These are phyloP conservation scores for Punica granatum DNA, from an alignment of 345 rosid genomes.

Conservation along the genomic window DNA sequence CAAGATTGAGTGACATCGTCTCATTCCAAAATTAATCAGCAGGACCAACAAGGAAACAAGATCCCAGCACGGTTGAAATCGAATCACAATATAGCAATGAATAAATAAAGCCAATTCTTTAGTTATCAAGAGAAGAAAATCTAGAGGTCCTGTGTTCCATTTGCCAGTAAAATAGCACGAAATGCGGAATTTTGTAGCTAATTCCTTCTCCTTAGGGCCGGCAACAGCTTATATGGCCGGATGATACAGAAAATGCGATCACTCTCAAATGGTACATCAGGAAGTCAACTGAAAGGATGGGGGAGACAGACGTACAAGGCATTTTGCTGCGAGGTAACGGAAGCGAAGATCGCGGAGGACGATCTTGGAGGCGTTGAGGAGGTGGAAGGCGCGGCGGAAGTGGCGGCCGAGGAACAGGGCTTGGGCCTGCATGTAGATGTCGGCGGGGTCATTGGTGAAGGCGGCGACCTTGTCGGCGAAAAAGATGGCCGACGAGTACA, in stretches of 20 bases:
- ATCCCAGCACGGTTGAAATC: neutral
- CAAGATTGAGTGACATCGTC: no score
- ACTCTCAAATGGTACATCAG: neutral
- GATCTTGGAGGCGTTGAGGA: slow-evolving; percentile 80
- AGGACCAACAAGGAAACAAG: neutral
- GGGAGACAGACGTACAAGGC: slow-evolving; percentile 44
- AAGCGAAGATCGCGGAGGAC: slow-evolving; percentile 94
- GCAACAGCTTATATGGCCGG: no score
- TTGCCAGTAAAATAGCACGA: neutral
- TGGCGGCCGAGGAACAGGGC: slow-evolving; percentile 93
- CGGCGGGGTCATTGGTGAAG: slow-evolving; percentile 73
- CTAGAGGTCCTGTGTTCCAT: neutral
- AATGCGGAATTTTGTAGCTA: neutral
- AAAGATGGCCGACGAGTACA: slow-evolving; percentile 94
- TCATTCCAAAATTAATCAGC: neutral
- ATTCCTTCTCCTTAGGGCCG: neutral
- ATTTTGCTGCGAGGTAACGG: slow-evolving; percentile 95
- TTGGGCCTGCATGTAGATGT: slow-evolving; percentile 90
- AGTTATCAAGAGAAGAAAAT: no score
- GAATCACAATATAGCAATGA: no score
- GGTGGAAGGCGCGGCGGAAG: slow-evolving; percentile 91
- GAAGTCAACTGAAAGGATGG: no score
- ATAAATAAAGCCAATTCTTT: neutral
- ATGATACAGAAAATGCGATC: neutral
- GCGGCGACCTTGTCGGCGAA: slow-evolving; percentile 90